Evolutionary conservation across 2,329 filamentous ascomycete species (phyloP).

Genomic region (Thelonectria rubi): DNA sequence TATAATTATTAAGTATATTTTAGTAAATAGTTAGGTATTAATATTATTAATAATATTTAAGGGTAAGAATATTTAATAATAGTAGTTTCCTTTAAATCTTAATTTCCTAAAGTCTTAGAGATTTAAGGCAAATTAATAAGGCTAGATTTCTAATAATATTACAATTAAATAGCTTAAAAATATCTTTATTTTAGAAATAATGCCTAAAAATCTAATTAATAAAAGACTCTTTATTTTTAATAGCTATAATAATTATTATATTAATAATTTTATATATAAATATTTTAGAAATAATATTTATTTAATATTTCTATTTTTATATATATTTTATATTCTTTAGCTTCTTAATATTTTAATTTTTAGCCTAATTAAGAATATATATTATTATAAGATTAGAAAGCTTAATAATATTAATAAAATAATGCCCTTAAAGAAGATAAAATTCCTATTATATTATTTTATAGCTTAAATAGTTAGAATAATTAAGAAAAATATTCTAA

Average conservation of each 20-base stretch:
- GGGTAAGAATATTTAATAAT: constrained; percentile 4
- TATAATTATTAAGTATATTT: constrained; percentile 17
- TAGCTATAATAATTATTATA: neutral
- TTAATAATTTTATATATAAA: neutral
- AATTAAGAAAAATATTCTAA: too few relatives aligned
- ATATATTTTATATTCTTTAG: neutral
- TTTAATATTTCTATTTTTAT: neutral
- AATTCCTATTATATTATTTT: too few relatives aligned
- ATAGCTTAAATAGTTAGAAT: too few relatives aligned
- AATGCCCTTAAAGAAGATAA: too few relatives aligned
- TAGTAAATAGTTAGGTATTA: constrained; percentile 1
- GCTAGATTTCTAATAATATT: neutral
- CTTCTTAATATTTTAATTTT: too few relatives aligned
- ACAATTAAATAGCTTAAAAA: neutral
- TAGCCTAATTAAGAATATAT: too few relatives aligned
- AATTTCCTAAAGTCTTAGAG: constrained; percentile 15
- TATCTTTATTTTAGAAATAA: neutral
- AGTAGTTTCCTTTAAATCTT: constrained; percentile 23
- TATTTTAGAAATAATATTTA: neutral
- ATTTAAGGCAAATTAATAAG: neutral
- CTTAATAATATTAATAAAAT: too few relatives aligned
- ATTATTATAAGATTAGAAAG: too few relatives aligned
- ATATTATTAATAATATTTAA: constrained; percentile 12
- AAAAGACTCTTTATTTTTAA: neutral
- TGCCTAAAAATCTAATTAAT: neutral